Evolutionary conservation across 345 rosid species (phyloP), one percentile per base, ranked within the genome.

Genomic region (Turritis glabra): DNA sequence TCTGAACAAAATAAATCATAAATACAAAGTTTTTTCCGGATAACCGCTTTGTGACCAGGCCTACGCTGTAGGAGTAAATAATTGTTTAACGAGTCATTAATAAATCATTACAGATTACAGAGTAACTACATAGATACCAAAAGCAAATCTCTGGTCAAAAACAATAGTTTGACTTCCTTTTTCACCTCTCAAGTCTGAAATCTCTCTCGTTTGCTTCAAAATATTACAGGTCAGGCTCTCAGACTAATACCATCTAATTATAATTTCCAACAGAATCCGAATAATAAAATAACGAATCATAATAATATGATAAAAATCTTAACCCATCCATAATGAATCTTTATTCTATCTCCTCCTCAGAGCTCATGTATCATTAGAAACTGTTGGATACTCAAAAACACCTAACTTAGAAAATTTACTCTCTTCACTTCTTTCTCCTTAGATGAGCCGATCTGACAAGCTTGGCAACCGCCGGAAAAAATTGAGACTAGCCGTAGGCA

Each of bases 391-490:
- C 65, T 55, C 78, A 74, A 65, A 74, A 74, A 56, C 58, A 65
- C 58, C 78, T 35, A 65, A 64, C 52, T 35, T 70, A 1, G 69
- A 61, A 25, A 61, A 14, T 52, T 52, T 72, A 62, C 33, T 63
- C 63, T 47, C 27, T 15, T 8, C 25, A 56, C 46, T 11, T 58
- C 29, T 23, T 33, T 22, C 38, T 47, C 52, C 26, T 65, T 70
- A 94, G 86, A 95, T 87, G 80, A 92, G 83, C 74, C 96, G 82
- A 70, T 95, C 99, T 2, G 98, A 89, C 58, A 95, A 78, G 71
- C 97, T 90, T 1, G 99, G 99, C 19, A 95, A 89, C 69, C 99
- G 84, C 71, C 96, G 84, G 90, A 92, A 95, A 74, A 92, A 92
- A 87, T 87, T 95, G 73, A 90, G 78, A 81, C 94, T 87, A 3